Percentiles rank a stretch among this genome's conserved stretches.
These are phyloP conservation scores for Orbilia javanica DNA, from an alignment of 2,329 filamentous ascomycete species.

Conservation along the genomic window DNA sequence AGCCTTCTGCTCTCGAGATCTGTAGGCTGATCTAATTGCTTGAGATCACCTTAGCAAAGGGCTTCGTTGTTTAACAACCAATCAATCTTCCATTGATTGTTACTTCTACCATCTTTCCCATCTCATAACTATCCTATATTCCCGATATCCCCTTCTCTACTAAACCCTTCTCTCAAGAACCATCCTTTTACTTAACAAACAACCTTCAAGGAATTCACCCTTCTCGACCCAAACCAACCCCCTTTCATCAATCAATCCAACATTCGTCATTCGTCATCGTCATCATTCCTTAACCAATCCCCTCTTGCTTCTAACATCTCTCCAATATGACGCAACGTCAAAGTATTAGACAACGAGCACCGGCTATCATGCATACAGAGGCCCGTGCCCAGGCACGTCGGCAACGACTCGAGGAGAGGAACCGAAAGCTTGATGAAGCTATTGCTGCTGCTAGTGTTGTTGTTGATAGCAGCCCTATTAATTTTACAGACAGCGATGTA, in stretches of 20 bases:
- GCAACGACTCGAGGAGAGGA: not conserved
- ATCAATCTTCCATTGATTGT: too few relatives aligned
- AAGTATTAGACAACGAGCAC: too few relatives aligned
- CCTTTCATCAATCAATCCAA: too few relatives aligned
- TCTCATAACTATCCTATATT: not conserved
- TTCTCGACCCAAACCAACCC: too few relatives aligned
- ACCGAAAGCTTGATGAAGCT: not conserved
- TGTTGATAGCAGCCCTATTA: not conserved
- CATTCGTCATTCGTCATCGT: too few relatives aligned
- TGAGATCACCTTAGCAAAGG: too few relatives aligned
- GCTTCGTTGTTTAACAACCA: too few relatives aligned
- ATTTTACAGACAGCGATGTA: too few relatives aligned
- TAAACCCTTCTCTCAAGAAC: not conserved
- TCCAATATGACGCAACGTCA: not conserved
- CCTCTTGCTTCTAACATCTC: too few relatives aligned
- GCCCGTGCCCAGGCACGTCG: not conserved
- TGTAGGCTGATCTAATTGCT: too few relatives aligned
- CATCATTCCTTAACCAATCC: not conserved
- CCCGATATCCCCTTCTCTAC: not conserved
- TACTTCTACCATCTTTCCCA: too few relatives aligned
- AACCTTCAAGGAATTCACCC: not conserved
- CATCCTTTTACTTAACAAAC: not conserved
- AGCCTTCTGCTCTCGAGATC: too few relatives aligned
- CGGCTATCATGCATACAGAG: not conserved
- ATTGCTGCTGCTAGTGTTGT: not conserved